phyloP scores from a whole-genome alignment of 2,329 filamentous ascomycete genomes.

The Paracorniculantispora psalliotae region DNA sequence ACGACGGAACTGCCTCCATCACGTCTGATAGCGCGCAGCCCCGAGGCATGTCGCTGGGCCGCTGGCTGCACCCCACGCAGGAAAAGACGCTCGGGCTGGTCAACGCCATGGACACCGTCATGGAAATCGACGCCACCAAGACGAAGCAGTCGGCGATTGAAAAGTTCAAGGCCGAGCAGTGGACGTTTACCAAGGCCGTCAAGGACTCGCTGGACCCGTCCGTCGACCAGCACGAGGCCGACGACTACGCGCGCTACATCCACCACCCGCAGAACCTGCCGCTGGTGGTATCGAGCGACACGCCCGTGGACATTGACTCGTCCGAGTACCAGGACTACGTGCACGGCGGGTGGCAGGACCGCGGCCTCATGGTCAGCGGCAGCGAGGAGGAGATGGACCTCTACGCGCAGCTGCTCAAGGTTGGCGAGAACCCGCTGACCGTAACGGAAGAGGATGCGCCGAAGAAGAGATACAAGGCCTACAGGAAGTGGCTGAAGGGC shows the following conservation, averaged over 20 bases:
- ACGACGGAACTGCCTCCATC: slow-evolving; percentile 38
- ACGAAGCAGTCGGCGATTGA: slow-evolving; percentile 59
- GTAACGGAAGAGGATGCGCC: slow-evolving; percentile 79
- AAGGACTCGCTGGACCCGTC: slow-evolving; percentile 80
- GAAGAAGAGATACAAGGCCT: slow-evolving; percentile 96
- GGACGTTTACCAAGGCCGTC: slow-evolving; percentile 83
- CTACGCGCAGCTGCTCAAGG: slow-evolving; percentile 71
- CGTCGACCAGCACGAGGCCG: slow-evolving; percentile 69
- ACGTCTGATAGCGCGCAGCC: slow-evolving; percentile 34
- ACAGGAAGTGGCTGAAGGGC: slow-evolving; percentile 87
- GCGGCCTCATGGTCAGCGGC: slow-evolving; percentile 51
- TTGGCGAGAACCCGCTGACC: slow-evolving; percentile 78
- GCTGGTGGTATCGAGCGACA: slow-evolving; percentile 68
- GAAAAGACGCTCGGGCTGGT: slow-evolving; percentile 25
- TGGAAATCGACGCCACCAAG: slow-evolving; percentile 27
- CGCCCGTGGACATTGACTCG: slow-evolving; percentile 52
- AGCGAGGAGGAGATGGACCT: slow-evolving; percentile 42
- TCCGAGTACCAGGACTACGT: slow-evolving; percentile 79
- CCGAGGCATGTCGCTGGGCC: slow-evolving; percentile 51
- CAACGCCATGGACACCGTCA: slow-evolving; percentile 16
- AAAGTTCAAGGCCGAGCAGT: slow-evolving; percentile 78
- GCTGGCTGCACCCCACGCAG: slow-evolving; percentile 54
- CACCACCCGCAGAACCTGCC: slow-evolving; percentile 84
- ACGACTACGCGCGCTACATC: slow-evolving; percentile 86
- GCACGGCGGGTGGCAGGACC: slow-evolving; percentile 60